phyloP scores from a whole-genome alignment of 495 filamentous ascomycete species.

The Penicillium taxi region DNA sequence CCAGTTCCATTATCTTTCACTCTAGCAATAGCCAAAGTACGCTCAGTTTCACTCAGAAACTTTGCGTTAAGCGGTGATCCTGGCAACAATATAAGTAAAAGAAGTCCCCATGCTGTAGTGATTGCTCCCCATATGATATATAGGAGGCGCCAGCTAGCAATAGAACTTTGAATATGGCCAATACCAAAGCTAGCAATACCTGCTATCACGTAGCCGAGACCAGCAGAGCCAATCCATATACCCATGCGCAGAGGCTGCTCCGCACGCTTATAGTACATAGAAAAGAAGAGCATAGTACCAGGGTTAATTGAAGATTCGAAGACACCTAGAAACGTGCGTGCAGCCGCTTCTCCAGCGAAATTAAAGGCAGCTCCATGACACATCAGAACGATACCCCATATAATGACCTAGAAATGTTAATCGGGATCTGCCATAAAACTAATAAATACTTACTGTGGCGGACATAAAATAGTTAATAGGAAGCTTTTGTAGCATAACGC shows the following conservation, averaged over 20 bases:
- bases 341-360: slow-evolving; percentile 33
- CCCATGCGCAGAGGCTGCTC: slow-evolving; percentile 54
- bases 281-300: slow-evolving; percentile 29
- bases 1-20: slow-evolving; percentile 48
- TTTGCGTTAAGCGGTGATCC: slow-evolving; percentile 40
- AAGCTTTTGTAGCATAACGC: slow-evolving; percentile 45
- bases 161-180: slow-evolving; percentile 43
- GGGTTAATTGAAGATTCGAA: slow-evolving; percentile 35
- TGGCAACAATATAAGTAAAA: slow-evolving; percentile 39
- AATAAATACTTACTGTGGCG: no score
- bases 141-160: slow-evolving; percentile 50
- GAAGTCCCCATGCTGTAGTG: slow-evolving; percentile 27
- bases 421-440: no score
- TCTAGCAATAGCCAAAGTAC: slow-evolving; percentile 42
- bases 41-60: slow-evolving; percentile 35
- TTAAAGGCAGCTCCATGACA: slow-evolving; percentile 25
- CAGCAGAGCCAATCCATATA: slow-evolving; percentile 53
- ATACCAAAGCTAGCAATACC: slow-evolving; percentile 54
- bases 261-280: slow-evolving; percentile 35
- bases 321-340: slow-evolving; percentile 34
- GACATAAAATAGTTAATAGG: slow-evolving; percentile 47
- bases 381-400: slow-evolving; percentile 36
- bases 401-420: slow-evolving; percentile 43
- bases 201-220: slow-evolving; percentile 50
- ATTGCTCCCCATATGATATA: slow-evolving; percentile 41